Evolutionary conservation across 78 protist genomes (phyloP).

Genomic region (Ministeria vibrans): DNA sequence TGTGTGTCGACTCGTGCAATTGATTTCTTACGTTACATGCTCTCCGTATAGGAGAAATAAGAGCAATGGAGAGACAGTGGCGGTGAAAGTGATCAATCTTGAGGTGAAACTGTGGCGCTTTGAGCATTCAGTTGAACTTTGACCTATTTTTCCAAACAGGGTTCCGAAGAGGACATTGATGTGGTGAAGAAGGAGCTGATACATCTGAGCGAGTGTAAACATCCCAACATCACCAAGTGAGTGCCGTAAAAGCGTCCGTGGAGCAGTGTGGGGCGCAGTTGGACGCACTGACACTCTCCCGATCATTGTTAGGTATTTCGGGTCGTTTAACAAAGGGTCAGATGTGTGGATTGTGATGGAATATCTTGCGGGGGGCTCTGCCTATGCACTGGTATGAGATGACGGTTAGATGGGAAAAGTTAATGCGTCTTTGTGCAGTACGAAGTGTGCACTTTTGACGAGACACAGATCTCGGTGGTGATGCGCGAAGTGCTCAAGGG

Average conservation of each 20-base stretch:
- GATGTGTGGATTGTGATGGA: conserved; percentile 95
- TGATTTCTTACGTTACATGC: too few species aligned
- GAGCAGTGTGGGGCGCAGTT: too few species aligned
- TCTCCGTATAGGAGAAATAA: too few species aligned
- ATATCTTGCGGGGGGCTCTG: conserved; percentile 88
- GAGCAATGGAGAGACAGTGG: too few species aligned
- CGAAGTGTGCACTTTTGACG: conserved; percentile 49
- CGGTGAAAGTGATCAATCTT: conserved; percentile 88
- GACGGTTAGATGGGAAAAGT: neutral
- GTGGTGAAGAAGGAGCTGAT: conserved; percentile 87
- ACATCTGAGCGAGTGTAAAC: conserved; percentile 59
- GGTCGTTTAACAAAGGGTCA: conserved; percentile 63
- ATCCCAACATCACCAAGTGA: conserved; percentile 71
- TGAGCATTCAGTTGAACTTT: too few species aligned
- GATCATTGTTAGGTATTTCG: conserved; percentile 66
- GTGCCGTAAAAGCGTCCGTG: too few species aligned
- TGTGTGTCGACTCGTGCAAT: too few species aligned
- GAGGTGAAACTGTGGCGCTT: too few species aligned
- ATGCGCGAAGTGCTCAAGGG: conserved; percentile 79
- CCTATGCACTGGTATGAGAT: conserved; percentile 62
- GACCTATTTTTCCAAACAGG: too few species aligned
- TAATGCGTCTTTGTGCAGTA: neutral
- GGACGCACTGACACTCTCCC: too few species aligned
- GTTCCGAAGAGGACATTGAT: conserved; percentile 94
- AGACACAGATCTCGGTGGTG: conserved; percentile 70